Evolutionary conservation across 2,329 filamentous ascomycete species (phyloP), one percentile per base, ranked within the genome.

Genomic region (Botrytis byssoidea): DNA sequence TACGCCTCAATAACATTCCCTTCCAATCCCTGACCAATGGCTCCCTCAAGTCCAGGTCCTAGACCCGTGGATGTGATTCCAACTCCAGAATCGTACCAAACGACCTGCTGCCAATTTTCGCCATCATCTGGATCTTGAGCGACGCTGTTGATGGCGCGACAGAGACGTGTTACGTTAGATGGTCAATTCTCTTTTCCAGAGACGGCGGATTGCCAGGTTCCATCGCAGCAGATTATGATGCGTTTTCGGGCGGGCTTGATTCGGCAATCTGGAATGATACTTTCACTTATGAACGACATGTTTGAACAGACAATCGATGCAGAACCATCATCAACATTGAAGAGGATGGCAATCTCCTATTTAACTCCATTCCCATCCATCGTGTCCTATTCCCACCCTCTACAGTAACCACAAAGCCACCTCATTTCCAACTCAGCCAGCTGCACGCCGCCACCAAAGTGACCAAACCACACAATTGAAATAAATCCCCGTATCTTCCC

Each of bases 1-100:
- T 86, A 86, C 12, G 73, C 69, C 55, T 73, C 65, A 8, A 55
- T 69, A 1, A 73, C 71, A 63, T 73, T 73, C 8, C 64, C 72
- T 64, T 74, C 71, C 51, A 74, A 70, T 22, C 74, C 74, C 4
- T 60, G 22, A 20, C 74, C 74, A 61, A 66, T 46, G 1, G 65
- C 65, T 46, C 74, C 74, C 16, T 55, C 32, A 1, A 69, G 16
- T 16, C 22, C 20, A 9, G 42, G 64, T 32, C 25, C 64, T 6
- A 67, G 20, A 22, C 64, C 64, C 20, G 16, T 37, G 12, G 67
- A 57, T 40, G 51, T 70, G 25, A 61, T 67, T 40, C 73, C 73
- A n/a, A 74, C 69, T 20, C 73, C 73, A 25, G 73, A 46, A 51
- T 74, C 61, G 59, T 74, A 74, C 40, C 51, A 74, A 10, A 72